Conservation (phyloP, 305 asterid species). For the Ilex paraguariensis region DNA sequence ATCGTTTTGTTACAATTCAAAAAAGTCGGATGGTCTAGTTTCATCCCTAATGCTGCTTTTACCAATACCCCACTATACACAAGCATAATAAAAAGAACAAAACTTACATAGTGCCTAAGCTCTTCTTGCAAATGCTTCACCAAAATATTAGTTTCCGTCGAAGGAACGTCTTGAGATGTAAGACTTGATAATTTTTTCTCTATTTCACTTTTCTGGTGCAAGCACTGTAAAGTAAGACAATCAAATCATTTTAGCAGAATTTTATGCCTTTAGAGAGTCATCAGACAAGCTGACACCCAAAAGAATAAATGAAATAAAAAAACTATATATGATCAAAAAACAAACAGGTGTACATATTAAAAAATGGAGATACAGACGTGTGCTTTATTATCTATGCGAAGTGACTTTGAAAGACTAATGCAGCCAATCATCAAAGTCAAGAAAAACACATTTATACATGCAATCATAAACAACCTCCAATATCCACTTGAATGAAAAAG, state of each 20-base stretch:
- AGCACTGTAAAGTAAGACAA: constrained; percentile 47
- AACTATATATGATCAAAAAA: neutral
- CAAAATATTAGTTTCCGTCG: constrained; percentile 51
- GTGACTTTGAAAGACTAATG: neutral
- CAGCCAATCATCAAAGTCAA: neutral
- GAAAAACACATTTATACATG: too few species aligned
- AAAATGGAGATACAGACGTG: too few species aligned
- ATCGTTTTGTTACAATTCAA: too few species aligned
- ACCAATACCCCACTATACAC: neutral
- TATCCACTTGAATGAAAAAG: neutral
- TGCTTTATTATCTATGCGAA: too few species aligned
- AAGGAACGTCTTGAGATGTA: constrained; percentile 48
- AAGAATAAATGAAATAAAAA: constrained; percentile 10
- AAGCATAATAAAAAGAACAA: neutral
- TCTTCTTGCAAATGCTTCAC: constrained; percentile 92
- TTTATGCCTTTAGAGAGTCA: constrained; percentile 1
- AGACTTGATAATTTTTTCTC: constrained; percentile 49
- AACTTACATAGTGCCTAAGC: constrained; percentile 79
- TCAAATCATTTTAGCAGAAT: constrained; percentile 16
- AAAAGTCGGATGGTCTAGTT: too few species aligned
- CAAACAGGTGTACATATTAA: too few species aligned
- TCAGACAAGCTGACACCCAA: neutral
- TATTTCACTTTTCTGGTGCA: constrained; percentile 61
- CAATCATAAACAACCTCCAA: neutral
- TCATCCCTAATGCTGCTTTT: too few species aligned